Evolutionary conservation across 2,329 filamentous ascomycete genomes (phyloP), one percentile per base, ranked within the genome.

Genomic region (Periconia sp.): DNA sequence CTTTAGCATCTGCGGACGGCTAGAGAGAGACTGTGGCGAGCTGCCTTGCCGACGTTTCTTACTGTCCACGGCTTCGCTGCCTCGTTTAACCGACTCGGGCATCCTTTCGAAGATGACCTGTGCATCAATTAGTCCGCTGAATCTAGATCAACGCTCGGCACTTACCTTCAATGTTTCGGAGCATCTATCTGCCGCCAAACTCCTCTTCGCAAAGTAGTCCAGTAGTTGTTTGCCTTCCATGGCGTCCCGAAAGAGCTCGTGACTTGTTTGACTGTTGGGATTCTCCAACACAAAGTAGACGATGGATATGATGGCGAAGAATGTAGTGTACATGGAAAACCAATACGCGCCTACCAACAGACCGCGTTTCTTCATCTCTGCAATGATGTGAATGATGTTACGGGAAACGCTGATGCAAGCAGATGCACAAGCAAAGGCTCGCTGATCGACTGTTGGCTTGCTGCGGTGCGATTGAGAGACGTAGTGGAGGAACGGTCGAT

Each of bases 171-270:
- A 78, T 28, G 89, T 87, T 32, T 78, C 79, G 1, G 88, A 89
- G 60, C 95, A 94, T 48, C 89, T 80, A 65, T 96, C 90, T 3
- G 94, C 94, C 24, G 92, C 91, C 78, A 95, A 80, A 63, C 91
- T 96, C 59, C 87, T 86, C 58, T 88, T 85, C 3, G 91, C 87
- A 44, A 97, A 78, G 12, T 84, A 85, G 36, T 85, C 83, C 47
- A 97, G 81, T 50, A 92, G 89, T 52, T 92, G 86, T 61, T 88
- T 88, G 13, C 92, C 94, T 50, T 90, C 87, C 48, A 85, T 80
- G 0, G 92, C 92, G 71, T 97, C 92, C 39, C 86, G 86, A 46
- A 96, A 75, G 16, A 96, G 87, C 49, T 95, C 91, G 37, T 86
- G 80, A 5, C 86, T 85, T 1, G 86, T 87, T 4, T 80, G 74